These are phyloP conservation scores for Xylaria scruposa DNA, from an alignment of 495 filamentous ascomycete genomes.

Conservation along the genomic window DNA sequence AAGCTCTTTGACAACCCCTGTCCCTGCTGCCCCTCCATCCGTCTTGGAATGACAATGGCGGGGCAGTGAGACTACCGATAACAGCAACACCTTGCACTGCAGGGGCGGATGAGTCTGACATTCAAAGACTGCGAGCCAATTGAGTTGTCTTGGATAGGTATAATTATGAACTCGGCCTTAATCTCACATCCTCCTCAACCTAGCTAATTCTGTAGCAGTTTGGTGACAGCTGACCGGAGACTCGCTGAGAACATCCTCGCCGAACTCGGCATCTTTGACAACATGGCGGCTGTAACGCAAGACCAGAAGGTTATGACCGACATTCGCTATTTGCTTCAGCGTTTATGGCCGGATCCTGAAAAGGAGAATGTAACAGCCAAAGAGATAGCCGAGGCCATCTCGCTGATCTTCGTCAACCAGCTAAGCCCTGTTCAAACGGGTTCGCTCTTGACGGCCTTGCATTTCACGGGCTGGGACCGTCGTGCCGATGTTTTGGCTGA, in stretches of 20 bases:
- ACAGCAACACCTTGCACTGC: neutral
- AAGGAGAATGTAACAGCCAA: constrained; percentile 74
- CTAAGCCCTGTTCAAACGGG: constrained; percentile 83
- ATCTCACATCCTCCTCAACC: neutral
- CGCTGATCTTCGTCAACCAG: constrained; percentile 84
- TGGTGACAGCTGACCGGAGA: neutral
- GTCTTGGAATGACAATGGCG: constrained; percentile 18
- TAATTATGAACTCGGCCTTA: neutral
- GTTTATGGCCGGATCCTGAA: constrained; percentile 74
- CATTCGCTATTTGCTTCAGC: constrained; percentile 81
- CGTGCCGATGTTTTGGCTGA: constrained; percentile 80
- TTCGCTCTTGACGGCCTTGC: constrained; percentile 83
- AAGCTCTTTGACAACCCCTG: neutral
- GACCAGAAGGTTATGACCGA: constrained; percentile 55
- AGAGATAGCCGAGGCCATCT: constrained; percentile 86
- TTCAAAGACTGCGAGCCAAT: constrained; percentile 7
- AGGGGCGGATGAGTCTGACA: neutral
- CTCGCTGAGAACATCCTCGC: neutral
- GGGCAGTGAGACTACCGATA: constrained; percentile 12
- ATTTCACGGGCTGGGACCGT: constrained; percentile 82
- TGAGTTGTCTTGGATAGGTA: constrained; percentile 1
- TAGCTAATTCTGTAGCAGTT: too few species aligned
- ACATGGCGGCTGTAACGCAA: constrained; percentile 2
- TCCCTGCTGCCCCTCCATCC: constrained; percentile 16
- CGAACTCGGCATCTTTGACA: constrained; percentile 12